Conservation (phyloP, 768 basidiomycete genomes). For the Tulasnella sp. region DNA sequence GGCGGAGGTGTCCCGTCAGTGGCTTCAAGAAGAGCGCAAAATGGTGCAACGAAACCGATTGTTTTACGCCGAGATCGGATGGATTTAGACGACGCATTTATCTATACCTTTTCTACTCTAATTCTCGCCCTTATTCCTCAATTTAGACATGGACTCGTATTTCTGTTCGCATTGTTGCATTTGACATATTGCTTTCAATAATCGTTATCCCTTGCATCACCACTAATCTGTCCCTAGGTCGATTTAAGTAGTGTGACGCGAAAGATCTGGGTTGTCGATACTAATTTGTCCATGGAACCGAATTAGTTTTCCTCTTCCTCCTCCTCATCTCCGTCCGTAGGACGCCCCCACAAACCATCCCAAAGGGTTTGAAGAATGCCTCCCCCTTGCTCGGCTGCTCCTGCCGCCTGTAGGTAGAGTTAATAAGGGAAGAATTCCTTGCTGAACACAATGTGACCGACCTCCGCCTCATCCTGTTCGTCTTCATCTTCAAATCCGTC, state of each 20-base stretch:
- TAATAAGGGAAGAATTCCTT: not conserved
- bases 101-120: not conserved
- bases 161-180: not conserved
- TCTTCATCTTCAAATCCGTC: not conserved
- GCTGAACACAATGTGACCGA: not conserved
- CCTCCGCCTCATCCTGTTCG: not conserved
- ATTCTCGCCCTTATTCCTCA: not conserved
- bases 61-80: not conserved
- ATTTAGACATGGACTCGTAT: not conserved
- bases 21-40: not conserved
- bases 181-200: not conserved
- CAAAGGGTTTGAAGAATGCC: not conserved
- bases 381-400: not conserved
- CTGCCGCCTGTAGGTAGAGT: not conserved
- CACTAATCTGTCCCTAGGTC: not conserved
- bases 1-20: not conserved
- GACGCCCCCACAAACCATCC: slow-evolving; percentile 6
- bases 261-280: not conserved
- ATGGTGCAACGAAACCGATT: not conserved
- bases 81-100: not conserved
- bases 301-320: slow-evolving; percentile 6
- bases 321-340: not conserved
- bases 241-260: too few species aligned
- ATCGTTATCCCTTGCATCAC: not conserved
- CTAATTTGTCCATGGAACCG: too few species aligned